Base-by-base conservation (phyloP, 2,329 filamentous ascomycete species). In the Colletotrichum plurivorum region DNA sequence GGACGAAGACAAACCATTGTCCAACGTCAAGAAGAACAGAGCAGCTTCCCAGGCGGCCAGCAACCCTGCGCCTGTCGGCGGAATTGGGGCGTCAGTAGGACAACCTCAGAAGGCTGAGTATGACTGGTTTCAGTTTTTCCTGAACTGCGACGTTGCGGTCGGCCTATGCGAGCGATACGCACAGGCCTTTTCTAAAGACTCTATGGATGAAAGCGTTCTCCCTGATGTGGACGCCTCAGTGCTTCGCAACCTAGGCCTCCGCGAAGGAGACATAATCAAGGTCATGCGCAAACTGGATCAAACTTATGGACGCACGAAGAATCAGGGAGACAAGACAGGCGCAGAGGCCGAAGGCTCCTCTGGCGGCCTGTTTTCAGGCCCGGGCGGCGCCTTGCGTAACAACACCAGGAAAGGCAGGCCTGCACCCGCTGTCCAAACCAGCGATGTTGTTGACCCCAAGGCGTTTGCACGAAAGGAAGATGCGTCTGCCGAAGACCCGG, bases 111-210 rank as follows among this genome's bases (percentile, higher is more conserved):
- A 91, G 79, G 86, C 92, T 1, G 92, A 96, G 55, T 97, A 98
- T 78, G 96, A 99, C 79, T 99, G 96, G 96, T 99, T 99, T 76
- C 94, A 98, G 78, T 98, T 99, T 83, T 99, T 99, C 85, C 84
- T 99, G 48, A 90, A 91, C 71, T 97, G 94, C 78, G 95, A 97
- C 54, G 94, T 98, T 74, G 92, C 94, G 52, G 93, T 95, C 56
- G 94, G 97, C 67, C 91, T 97, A 53, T 99, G 96, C 80, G 95
- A 98, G 81, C 89, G 96, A 63, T 99, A 99, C 77, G 92, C 95
- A 1, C 93, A 94, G 76, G 94, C 94, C 2, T 99, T 99, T 77
- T 81, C 89, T 55, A 92, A 92, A 76, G 96, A 99, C 77, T 96
- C 95, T 25, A 98, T 99, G 94, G 95, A 97, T 73, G 95, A 98